Evolutionary conservation across 2,329 filamentous ascomycete genomes (phyloP).

Genomic region (Thermoascus crustaceus): DNA sequence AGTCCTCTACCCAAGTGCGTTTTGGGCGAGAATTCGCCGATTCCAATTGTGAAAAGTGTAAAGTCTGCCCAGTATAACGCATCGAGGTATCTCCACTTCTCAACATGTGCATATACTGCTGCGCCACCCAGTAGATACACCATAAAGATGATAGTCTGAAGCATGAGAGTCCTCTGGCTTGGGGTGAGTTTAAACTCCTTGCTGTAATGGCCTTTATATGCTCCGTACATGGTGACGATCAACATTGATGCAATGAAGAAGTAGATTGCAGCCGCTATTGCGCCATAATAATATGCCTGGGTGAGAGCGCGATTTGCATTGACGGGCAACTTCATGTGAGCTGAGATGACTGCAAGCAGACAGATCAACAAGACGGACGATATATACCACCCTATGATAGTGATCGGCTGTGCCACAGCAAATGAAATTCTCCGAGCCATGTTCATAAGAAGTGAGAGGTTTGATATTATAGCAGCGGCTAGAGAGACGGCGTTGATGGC

Average conservation of each 20-base stretch:
- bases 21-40: slow-evolving; percentile 23
- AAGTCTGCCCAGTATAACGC: slow-evolving; percentile 28
- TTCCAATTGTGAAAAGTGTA: slow-evolving; percentile 29
- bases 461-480: slow-evolving; percentile 46
- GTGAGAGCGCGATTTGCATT: slow-evolving; percentile 40
- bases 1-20: slow-evolving; percentile 27
- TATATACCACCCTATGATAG: slow-evolving; percentile 51
- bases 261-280: slow-evolving; percentile 50
- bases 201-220: slow-evolving; percentile 46
- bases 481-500: slow-evolving; percentile 51
- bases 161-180: slow-evolving; percentile 47
- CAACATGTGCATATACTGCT: slow-evolving; percentile 29
- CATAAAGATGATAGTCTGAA: slow-evolving; percentile 36
- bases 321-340: slow-evolving; percentile 20
- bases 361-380: slow-evolving; percentile 47
- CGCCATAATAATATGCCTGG: slow-evolving; percentile 53
- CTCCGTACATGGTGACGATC: slow-evolving; percentile 49
- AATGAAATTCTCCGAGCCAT: slow-evolving; percentile 52
- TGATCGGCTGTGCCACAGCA: slow-evolving; percentile 50
- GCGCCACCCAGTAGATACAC: slow-evolving; percentile 34
- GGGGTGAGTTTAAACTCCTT: slow-evolving; percentile 49
- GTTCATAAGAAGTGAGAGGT: slow-evolving; percentile 49
- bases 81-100: slow-evolving; percentile 28
- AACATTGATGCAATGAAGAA: slow-evolving; percentile 49
- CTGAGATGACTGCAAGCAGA: slow-evolving; percentile 23